Conservation (phyloP, 371 early-diverging fungal species). For the Mortierella polycephala region DNA sequence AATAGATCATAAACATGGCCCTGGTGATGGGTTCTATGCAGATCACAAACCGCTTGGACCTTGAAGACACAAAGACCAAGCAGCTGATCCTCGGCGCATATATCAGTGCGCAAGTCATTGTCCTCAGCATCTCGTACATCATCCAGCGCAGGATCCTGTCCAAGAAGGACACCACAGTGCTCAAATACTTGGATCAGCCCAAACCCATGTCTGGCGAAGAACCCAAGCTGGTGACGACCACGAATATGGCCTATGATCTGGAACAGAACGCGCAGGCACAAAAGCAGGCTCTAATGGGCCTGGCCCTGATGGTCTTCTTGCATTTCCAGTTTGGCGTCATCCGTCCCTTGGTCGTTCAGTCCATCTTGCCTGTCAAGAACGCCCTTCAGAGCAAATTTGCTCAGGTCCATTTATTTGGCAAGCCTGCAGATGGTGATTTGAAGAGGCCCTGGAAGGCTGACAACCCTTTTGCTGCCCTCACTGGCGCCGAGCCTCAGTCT, state of each 20-base stretch:
- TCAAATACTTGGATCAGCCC: conserved; percentile 70
- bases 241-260: conserved; percentile 83
- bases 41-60: conserved; percentile 73
- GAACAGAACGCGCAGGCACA: conserved; percentile 79
- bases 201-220: conserved; percentile 58
- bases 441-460: conserved; percentile 88
- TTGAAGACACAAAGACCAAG: conserved; percentile 72
- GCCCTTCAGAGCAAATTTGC: conserved; percentile 77
- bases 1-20: conserved; percentile 69
- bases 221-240: conserved; percentile 68
- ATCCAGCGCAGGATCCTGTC: conserved; percentile 65
- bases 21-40: conserved; percentile 78
- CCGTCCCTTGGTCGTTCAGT: conserved; percentile 92
- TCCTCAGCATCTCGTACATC: conserved; percentile 64
- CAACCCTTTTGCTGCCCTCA: conserved; percentile 74
- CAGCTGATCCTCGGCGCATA: conserved; percentile 73
- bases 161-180: conserved; percentile 82
- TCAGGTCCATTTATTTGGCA: conserved; percentile 84
- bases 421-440: conserved; percentile 82
- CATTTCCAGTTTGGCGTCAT: conserved; percentile 91
- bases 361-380: conserved; percentile 83
- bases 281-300: conserved; percentile 74
- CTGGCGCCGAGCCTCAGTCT: conserved; percentile 26
- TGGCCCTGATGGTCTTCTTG: conserved; percentile 80
- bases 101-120: conserved; percentile 70